Base-by-base conservation (phyloP, 2,329 filamentous ascomycete species). In the Aspergillus costaricaensis region DNA sequence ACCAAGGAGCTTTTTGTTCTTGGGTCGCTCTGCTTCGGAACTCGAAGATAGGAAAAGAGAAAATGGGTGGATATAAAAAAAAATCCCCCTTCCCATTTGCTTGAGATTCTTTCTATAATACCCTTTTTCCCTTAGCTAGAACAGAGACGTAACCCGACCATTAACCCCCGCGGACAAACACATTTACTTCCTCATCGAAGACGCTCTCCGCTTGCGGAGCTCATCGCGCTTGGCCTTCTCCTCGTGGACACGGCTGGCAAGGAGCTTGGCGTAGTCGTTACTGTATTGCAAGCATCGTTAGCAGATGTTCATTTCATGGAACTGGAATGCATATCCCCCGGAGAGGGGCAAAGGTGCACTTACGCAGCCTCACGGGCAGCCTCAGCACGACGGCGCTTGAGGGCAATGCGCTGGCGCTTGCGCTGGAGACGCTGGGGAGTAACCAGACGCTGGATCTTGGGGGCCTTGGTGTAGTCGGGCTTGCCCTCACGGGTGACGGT, bases 351-450 rank as follows among this genome's bases (percentile, higher is more conserved):
- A n/a, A n/a, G 55, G 56, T 55, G 57, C 68, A 88, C 80, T 92
- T 96, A 95, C 79, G 95, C 95, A 86, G 96, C 94, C 80, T 99
- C 95, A 89, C 97, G 97, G 85, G 92, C 88, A 83, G 93, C 91
- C 87, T 99, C 95, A 77, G 93, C 85, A 80, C 92, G 91, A 83
- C 95, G 94, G 82, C 94, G 92, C 92, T 99, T 99, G 85, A 99
- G 90, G 77, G 95, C 94, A 77, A 96, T 85, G 75, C 93, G 88
- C 87, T 98, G 95, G 78, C 95, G 92, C 91, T 98, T 99, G 91
- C 96, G 95, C 88, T 99, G 95, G 79, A 99, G 92, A 82, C 95
- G 95, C 86, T 98, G 95, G 81, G 95, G 95, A 78, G 95, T 99
- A 76, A 99, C 92, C 76, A 99, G 92, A 81, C 95, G 92, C 89